phyloP scores from a whole-genome alignment of 2,329 filamentous ascomycete genomes.

The Bipolaris zeicola region DNA sequence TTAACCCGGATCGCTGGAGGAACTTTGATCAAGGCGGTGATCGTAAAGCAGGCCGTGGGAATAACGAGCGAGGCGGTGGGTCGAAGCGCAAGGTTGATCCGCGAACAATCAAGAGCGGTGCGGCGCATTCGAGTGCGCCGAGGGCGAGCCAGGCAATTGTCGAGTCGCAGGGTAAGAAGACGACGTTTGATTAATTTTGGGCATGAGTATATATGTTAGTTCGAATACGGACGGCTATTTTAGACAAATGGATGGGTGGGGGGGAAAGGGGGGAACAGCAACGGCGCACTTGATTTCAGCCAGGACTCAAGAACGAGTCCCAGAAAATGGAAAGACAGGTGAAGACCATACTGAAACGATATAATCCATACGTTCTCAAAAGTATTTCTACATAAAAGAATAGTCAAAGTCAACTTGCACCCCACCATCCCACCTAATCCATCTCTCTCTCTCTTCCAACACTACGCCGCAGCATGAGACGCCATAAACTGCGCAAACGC shows the following conservation, averaged over 20 bases:
- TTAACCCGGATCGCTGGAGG: constrained; percentile 38
- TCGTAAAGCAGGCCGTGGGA: constrained; percentile 35
- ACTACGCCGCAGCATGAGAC: constrained; percentile 19
- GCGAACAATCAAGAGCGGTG: constrained; percentile 52
- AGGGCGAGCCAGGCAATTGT: constrained; percentile 81
- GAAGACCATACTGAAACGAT: too few relatives aligned
- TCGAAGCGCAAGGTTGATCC: constrained; percentile 51
- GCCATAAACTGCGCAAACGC: constrained; percentile 62
- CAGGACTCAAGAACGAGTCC: too few relatives aligned
- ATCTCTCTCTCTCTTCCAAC: not conserved
- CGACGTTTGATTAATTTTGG: constrained; percentile 68
- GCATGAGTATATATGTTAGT: not conserved
- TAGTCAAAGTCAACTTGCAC: not conserved
- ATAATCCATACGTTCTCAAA: too few relatives aligned
- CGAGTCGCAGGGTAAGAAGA: constrained; percentile 78
- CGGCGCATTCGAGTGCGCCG: constrained; percentile 55
- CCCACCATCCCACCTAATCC: too few relatives aligned
- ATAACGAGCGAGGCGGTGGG: constrained; percentile 38
- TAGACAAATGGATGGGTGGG: constrained; percentile 51
- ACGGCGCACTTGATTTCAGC: not conserved
- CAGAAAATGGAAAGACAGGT: too few relatives aligned
- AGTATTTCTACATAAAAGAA: too few relatives aligned
- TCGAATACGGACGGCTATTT: not conserved
- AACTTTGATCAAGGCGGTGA: constrained; percentile 37
- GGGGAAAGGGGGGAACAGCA: not conserved